Percentiles rank a stretch among this genome's conserved stretches.
Conservation (phyloP, 768 basidiomycete genomes). For the Mycena floridula region DNA sequence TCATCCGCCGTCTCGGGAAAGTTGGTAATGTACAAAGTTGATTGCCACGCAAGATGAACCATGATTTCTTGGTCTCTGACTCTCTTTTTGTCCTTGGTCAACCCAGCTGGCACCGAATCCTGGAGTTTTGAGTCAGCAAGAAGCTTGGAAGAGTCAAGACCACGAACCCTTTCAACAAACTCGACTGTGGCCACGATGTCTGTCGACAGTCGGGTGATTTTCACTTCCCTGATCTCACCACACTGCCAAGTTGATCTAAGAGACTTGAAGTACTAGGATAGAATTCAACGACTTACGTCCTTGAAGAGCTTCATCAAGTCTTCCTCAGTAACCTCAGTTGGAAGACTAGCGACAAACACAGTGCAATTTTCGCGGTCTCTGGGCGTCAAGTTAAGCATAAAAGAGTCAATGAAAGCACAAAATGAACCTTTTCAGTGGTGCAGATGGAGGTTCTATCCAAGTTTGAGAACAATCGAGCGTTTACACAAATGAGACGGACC, state of each 20-base stretch:
- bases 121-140: slow-evolving; percentile 20
- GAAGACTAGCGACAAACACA: slow-evolving; percentile 78
- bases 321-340: slow-evolving; percentile 47
- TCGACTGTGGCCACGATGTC: slow-evolving; percentile 82
- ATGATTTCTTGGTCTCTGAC: slow-evolving; percentile 68
- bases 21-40: slow-evolving; percentile 93
- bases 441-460: slow-evolving; percentile 37
- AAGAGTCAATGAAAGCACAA: neutral
- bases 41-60: slow-evolving; percentile 90
- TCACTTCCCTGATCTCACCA: slow-evolving; percentile 80
- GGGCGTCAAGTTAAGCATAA: slow-evolving; percentile 1
- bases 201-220: slow-evolving; percentile 52
- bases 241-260: slow-evolving; percentile 47
- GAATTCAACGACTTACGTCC: slow-evolving; percentile 59
- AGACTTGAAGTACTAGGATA: neutral
- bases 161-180: slow-evolving; percentile 56
- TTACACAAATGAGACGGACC: slow-evolving; percentile 35
- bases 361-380: slow-evolving; percentile 96
- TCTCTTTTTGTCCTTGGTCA: slow-evolving; percentile 94
- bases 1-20: slow-evolving; percentile 88
- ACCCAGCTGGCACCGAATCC: slow-evolving; percentile 79
- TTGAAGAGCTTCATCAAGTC: slow-evolving; percentile 75
- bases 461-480: neutral
- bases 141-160: neutral
- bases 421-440: slow-evolving; percentile 54